phyloP scores from a whole-genome alignment of 306 rosid genomes.

The Gastrolobium villosum region DNA sequence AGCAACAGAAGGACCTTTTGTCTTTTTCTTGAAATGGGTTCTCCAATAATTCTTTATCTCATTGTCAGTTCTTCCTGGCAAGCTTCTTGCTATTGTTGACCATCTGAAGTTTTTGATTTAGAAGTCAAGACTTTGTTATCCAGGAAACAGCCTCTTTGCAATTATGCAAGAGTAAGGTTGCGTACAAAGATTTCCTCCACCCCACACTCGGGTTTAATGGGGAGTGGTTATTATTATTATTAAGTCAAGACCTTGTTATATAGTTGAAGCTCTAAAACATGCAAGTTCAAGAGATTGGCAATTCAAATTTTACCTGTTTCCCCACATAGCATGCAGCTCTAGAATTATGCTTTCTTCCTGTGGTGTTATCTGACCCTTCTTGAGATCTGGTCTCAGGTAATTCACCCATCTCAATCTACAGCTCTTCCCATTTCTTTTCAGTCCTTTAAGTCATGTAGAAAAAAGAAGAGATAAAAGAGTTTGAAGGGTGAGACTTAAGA shows the following conservation, averaged over 20 bases:
- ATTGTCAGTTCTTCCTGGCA: conserved; percentile 98
- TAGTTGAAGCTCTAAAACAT: conserved; percentile 4
- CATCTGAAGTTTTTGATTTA: conserved; percentile 59
- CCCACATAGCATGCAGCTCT: conserved; percentile 98
- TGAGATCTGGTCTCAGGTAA: conserved; percentile 85
- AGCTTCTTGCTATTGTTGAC: conserved; percentile 95
- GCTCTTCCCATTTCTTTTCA: conserved; percentile 92
- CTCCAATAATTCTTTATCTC: conserved; percentile 98
- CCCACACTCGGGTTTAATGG: too few species aligned
- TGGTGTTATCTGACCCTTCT: conserved; percentile 75
- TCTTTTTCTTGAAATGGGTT: conserved; percentile 91
- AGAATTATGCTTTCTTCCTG: conserved; percentile 91
- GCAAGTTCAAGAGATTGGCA: not conserved
- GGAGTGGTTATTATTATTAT: too few species aligned
- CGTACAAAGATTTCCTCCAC: too few species aligned
- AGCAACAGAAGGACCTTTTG: conserved; percentile 55
- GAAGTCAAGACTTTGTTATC: not conserved
- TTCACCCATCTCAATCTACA: conserved; percentile 96
- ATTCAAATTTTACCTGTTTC: conserved; percentile 75
- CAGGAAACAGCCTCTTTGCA: too few species aligned
- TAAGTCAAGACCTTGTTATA: not conserved
- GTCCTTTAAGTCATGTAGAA: conserved; percentile 54
- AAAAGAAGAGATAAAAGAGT: not conserved
- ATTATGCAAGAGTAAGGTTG: too few species aligned
- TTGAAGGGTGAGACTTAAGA: conserved; percentile 12